Evolutionary conservation across 495 filamentous ascomycete species (phyloP).

Genomic region (Penicillium samsonianum): DNA sequence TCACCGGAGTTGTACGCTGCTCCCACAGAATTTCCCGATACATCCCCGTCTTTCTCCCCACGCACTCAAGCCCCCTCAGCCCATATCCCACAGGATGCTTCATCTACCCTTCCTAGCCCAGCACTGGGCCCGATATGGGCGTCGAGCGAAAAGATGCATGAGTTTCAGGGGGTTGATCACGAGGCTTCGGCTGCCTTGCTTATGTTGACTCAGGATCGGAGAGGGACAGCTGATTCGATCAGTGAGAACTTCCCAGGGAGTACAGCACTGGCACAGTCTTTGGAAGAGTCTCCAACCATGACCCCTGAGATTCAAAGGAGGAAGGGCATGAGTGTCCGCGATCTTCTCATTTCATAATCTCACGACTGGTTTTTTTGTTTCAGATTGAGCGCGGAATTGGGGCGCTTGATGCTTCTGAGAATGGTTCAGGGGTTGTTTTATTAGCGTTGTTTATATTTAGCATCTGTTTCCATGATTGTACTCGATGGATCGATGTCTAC

Average conservation of each 20-base stretch:
- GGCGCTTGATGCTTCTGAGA: neutral
- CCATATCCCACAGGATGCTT: slow-evolving; percentile 28
- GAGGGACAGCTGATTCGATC: slow-evolving; percentile 44
- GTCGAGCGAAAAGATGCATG: slow-evolving; percentile 28
- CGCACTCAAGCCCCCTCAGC: slow-evolving; percentile 36
- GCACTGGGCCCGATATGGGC: slow-evolving; percentile 38
- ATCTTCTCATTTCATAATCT: slow-evolving; percentile 65
- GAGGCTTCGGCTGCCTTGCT: slow-evolving; percentile 80
- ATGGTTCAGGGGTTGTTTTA: neutral
- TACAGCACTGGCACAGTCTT: slow-evolving; percentile 14
- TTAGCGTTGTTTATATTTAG: slow-evolving; percentile 6
- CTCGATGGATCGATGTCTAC: neutral
- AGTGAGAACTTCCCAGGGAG: slow-evolving; percentile 26
- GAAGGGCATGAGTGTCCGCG: slow-evolving; percentile 75
- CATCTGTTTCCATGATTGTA: neutral
- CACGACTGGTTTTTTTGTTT: neutral
- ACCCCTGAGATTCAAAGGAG: slow-evolving; percentile 26
- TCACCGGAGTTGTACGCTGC: slow-evolving; percentile 39
- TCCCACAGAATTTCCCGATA: slow-evolving; percentile 27
- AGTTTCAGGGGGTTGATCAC: slow-evolving; percentile 58
- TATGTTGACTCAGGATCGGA: slow-evolving; percentile 73
- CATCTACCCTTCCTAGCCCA: slow-evolving; percentile 46
- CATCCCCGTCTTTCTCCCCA: slow-evolving; percentile 44
- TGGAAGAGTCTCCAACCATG: slow-evolving; percentile 5
- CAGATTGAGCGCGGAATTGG: neutral